Evolutionary conservation across 441 rosid species (phyloP).

Genomic region (Gossypium schwendimanii): DNA sequence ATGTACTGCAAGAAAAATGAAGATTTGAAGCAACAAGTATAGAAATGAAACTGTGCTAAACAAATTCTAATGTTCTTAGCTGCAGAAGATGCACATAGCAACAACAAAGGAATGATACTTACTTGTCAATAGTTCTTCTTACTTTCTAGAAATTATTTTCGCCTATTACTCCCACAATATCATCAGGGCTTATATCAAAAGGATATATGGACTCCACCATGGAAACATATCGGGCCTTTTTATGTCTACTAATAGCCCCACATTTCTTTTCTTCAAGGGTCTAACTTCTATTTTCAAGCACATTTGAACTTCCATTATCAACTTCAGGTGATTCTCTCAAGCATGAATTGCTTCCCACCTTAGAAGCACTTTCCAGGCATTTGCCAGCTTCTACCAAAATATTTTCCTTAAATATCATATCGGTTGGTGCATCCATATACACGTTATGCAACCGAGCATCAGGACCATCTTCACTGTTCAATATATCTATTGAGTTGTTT

Average conservation of each 20-base stretch:
- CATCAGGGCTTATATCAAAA: slow-evolving; percentile 31
- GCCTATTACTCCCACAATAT: slow-evolving; percentile 39
- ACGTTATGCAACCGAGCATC: slow-evolving; percentile 17
- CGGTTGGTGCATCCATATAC: slow-evolving; percentile 18
- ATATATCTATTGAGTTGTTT: slow-evolving; percentile 12
- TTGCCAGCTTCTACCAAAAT: slow-evolving; percentile 22
- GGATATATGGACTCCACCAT: slow-evolving; percentile 26
- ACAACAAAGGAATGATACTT: slow-evolving; percentile 18
- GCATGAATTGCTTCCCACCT: slow-evolving; percentile 25
- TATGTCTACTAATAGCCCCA: slow-evolving; percentile 11
- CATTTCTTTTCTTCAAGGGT: slow-evolving; percentile 15
- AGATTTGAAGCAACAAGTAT: background rate
- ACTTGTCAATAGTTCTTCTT: slow-evolving; percentile 44
- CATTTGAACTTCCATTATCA: slow-evolving; percentile 23
- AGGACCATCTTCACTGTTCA: slow-evolving; percentile 13
- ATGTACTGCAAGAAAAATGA: background rate
- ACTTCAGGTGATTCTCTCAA: slow-evolving; percentile 25
- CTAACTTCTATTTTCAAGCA: slow-evolving; percentile 22
- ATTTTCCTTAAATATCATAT: slow-evolving; percentile 17
- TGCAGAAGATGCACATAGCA: slow-evolving; percentile 4
- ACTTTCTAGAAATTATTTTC: slow-evolving; percentile 42
- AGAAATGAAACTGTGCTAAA: no score
- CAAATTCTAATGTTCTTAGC: background rate
- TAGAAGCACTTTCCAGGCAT: slow-evolving; percentile 21
- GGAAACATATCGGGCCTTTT: slow-evolving; percentile 17